Evolutionary conservation across 768 basidiomycete species (phyloP).

Genomic region (Lenzites betulinus): DNA sequence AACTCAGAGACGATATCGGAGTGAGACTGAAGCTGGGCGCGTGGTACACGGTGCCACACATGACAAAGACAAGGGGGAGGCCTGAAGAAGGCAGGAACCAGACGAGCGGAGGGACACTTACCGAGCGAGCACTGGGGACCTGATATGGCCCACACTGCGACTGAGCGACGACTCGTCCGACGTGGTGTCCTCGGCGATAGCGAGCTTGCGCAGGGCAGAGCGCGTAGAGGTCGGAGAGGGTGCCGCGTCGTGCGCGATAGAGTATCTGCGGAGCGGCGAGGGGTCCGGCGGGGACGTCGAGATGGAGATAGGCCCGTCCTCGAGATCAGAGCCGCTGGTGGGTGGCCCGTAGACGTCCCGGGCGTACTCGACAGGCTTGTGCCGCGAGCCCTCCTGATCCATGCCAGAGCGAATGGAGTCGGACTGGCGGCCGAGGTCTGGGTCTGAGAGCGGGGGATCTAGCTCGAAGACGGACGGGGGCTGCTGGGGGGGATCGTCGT

Average conservation of each 20-base stretch:
- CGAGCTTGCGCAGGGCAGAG: not conserved
- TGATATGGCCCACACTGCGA: conserved; percentile 22
- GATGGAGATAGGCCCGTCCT: conserved; percentile 16
- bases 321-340: conserved; percentile 17
- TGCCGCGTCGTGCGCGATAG: not conserved
- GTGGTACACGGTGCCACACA: not conserved
- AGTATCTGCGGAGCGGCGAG: conserved; percentile 7
- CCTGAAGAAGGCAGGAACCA: not conserved
- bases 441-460: conserved; percentile 18
- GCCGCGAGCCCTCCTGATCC: not conserved
- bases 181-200: conserved; percentile 7
- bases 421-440: conserved; percentile 17
- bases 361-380: not conserved
- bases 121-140: conserved; percentile 29
- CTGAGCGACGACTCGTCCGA: conserved; percentile 13
- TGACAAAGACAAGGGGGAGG: not conserved
- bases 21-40: too few relatives aligned
- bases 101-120: conserved; percentile 13
- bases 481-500: not conserved
- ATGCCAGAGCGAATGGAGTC: conserved; percentile 5
- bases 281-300: conserved; percentile 16
- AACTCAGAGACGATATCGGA: too few relatives aligned
- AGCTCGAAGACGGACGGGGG: conserved; percentile 8
- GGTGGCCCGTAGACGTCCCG: conserved; percentile 7
- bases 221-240: not conserved